Conservation (phyloP, 202 grass and related monocot genomes). For the Schoenoplectus triqueter region DNA sequence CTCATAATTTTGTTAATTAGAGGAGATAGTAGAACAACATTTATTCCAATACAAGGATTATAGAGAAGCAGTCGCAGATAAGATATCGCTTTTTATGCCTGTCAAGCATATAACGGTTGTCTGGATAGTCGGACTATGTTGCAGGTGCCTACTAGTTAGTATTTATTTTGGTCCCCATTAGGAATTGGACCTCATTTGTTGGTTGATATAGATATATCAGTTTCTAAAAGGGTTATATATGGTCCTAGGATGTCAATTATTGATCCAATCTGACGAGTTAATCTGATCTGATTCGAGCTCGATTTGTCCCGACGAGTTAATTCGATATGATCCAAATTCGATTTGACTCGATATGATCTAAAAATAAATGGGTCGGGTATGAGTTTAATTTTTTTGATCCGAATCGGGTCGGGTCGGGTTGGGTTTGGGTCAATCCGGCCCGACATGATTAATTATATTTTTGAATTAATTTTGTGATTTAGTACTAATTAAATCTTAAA, state of each 20-base stretch:
- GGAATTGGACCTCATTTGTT: neutral
- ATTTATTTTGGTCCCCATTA: neutral
- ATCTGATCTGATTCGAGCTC: too few species aligned
- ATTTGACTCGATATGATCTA: too few species aligned
- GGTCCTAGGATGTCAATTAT: neutral
- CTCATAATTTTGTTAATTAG: neutral
- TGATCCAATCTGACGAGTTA: neutral
- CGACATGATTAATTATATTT: too few species aligned
- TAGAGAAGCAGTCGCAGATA: neutral
- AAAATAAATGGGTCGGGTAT: too few species aligned
- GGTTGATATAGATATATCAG: neutral
- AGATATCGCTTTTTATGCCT: neutral
- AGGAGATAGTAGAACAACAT: neutral
- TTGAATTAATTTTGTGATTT: too few species aligned
- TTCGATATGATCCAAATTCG: too few species aligned
- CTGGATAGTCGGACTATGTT: neutral
- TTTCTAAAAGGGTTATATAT: neutral
- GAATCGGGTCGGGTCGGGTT: too few species aligned
- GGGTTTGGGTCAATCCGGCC: too few species aligned
- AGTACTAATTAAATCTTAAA: too few species aligned
- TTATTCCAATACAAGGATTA: neutral
- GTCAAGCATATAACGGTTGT: neutral
- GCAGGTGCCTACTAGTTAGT: neutral
- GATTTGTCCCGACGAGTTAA: too few species aligned
- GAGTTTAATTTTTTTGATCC: too few species aligned